Base-by-base conservation (phyloP, 2,329 filamentous ascomycete species). In the Nannizzia gypsea region DNA sequence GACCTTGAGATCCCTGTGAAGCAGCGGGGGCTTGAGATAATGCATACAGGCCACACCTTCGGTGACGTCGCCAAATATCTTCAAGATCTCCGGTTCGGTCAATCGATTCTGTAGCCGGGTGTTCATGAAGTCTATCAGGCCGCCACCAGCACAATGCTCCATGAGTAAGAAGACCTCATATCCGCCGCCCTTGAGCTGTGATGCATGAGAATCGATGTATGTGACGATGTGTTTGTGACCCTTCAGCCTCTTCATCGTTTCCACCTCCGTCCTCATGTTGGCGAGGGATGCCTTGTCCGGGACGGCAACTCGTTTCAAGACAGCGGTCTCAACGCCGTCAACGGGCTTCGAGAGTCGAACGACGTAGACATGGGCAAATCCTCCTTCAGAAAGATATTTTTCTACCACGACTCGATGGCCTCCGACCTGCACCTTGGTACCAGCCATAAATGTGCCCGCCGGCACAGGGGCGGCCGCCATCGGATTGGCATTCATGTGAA, bases 241-340 rank as follows among this genome's bases (percentile, higher is more conserved):
- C 79, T 96, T 96, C 68, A 99, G 81, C 75, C 93, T 91, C 84
- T 99, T 99, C 93, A 99, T 99, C 13, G 93, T 99, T 78, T 99
- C 93, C 67, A 99, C 93, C 80, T 99, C 93, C 66, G 86, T 97
- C 73, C 93, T 86, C 93, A 99, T 97, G 74, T 89, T 91, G 64
- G 89, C 88, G 76, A 99, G 80, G 61, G 92, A 84, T 65, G 95
- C 89, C 80, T 95, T 96, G 76, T 99, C 93, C 34, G 93, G 90
- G 58, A 97, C 93, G 38, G 93, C 93, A 61, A 99, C 93, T 70
- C 93, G 82, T 80, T 99, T 96, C 69, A 96, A 79, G 56, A 96
- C 91, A 11, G 89, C 90, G 67, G 84, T 79, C 67, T 95, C 88
- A 64, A 87, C 86, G 63, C 88, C 88, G 72, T 89, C 83, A 69